A percentile compares a stretch with the other conserved stretches of the same genome.
These are phyloP conservation scores for Hymenoscyphus infarciens DNA, from an alignment of 2,329 filamentous ascomycete genomes.

Conservation along the genomic window DNA sequence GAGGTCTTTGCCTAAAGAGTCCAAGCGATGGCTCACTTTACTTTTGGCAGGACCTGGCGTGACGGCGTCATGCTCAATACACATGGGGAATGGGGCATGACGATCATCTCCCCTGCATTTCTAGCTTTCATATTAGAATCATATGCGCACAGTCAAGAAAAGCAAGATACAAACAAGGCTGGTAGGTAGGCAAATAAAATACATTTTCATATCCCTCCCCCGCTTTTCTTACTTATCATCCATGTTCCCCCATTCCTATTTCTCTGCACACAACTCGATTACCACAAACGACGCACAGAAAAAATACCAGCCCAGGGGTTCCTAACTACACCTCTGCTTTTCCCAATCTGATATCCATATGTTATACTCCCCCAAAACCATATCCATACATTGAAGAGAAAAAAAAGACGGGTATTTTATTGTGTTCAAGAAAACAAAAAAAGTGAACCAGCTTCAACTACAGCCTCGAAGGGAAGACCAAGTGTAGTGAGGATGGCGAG, in stretches of 20 bases:
- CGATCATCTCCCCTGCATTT: no score
- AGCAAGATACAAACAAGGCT: background rate
- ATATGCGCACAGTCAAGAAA: background rate
- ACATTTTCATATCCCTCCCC: background rate
- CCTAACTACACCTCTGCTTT: background rate
- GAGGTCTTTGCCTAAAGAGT: no score
- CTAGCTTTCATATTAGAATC: background rate
- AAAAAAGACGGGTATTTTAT: background rate
- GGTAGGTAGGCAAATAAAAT: background rate
- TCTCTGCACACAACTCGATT: background rate
- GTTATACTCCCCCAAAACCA: background rate
- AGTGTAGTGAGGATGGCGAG: background rate
- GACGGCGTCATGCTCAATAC: no score
- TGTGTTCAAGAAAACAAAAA: constrained; percentile 4
- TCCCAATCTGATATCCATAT: background rate
- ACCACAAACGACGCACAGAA: background rate
- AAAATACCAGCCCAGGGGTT: background rate
- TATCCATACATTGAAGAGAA: constrained; percentile 1
- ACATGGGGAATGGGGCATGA: no score
- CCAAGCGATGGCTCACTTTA: no score
- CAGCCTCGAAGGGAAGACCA: background rate
- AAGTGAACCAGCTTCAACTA: background rate
- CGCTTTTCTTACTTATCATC: background rate
- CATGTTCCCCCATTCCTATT: background rate
- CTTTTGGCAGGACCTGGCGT: no score